Percentiles rank a stretch among this genome's conserved stretches.
phyloP scores from a whole-genome alignment of 2,329 filamentous ascomycete species.

The Botrytis medusae region DNA sequence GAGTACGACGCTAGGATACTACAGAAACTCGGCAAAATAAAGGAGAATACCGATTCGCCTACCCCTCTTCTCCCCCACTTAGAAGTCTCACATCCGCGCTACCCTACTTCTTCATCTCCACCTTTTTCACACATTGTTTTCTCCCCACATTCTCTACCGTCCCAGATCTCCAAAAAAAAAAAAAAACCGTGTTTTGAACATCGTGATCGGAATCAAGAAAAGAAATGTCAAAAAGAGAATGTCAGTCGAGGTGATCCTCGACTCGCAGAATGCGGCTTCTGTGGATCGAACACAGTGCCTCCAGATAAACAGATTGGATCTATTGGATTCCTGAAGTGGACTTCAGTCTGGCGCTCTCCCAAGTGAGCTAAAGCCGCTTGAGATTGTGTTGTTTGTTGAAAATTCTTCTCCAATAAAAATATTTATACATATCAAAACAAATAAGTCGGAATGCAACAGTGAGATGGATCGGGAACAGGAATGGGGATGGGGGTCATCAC shows the following conservation, averaged over 20 bases:
- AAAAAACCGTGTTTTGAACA: not conserved
- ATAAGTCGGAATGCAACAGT: not conserved
- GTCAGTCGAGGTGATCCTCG: not conserved
- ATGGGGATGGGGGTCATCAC: too few species aligned
- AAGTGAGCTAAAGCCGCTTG: conserved; percentile 3
- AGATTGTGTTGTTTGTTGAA: not conserved
- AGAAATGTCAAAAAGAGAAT: not conserved
- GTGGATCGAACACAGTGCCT: conserved; percentile 1
- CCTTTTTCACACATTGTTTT: not conserved
- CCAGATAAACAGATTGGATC: not conserved
- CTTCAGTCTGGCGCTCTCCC: not conserved
- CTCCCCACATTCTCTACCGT: not conserved
- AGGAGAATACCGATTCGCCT: not conserved
- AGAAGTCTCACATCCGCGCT: too few species aligned
- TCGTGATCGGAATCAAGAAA: too few species aligned
- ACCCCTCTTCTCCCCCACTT: not conserved
- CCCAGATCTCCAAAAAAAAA: not conserved
- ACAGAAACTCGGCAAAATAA: not conserved
- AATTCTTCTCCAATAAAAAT: rapidly evolving
- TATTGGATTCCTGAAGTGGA: not conserved
- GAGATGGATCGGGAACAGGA: too few species aligned
- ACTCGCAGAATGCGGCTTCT: conserved; percentile 2
- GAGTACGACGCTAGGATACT: not conserved
- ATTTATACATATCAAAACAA: not conserved
- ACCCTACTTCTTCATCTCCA: not conserved